Evolutionary conservation across 2,329 filamentous ascomycete genomes (phyloP), one percentile per base, ranked within the genome.

Genomic region (Aspergillus oerlinghausenensis): DNA sequence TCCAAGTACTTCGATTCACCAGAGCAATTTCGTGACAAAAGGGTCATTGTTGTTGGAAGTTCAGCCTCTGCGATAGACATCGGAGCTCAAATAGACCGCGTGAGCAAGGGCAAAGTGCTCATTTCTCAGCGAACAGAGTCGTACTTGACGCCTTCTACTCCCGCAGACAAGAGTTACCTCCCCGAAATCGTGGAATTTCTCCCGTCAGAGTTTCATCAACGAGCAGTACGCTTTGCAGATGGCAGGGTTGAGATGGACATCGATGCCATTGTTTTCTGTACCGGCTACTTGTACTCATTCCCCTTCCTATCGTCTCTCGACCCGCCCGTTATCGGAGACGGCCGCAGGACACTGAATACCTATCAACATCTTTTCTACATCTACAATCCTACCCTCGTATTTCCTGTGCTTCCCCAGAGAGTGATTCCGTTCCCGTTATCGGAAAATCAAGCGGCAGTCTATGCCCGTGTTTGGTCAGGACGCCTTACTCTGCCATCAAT

Each of bases 391-490:
- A 94, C 90, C 0, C 78, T 97, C 1, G 87, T 84, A 0, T 92
- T 97, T 68, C 80, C 89, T 0, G 85, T 84, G 0, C 78, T 97
- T 42, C 87, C 89, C 17, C 88, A 92, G 68, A 88, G 88, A 63
- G 84, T 94, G n/a, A 88, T 95, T n/a, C 93, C 93, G 0, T 96
- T 96, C 70, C 88, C 90, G 0, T 66, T 94, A 1, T 82, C 87
- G 0, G 91, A 97, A 75, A 85, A 84, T 5, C 92, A 97, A 73
- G 85, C 86, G 1, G 88, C 92, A 0, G 83, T 90, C 0, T 80
- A 95, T 49, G 85, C 92, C 2, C 84, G 90, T 1, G 82, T 92
- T 0, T 96, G 90, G 83, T 84, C 90, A 0, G 88, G 89, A 35
- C 77, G 84, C 0, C 76, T 96, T 0, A 60, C 74, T 0, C 76